A percentile compares a stretch with the other conserved stretches of the same genome.
These are phyloP conservation scores for Excoecaria agallocha DNA, from an alignment of 345 rosid genomes.

Conservation along the genomic window DNA sequence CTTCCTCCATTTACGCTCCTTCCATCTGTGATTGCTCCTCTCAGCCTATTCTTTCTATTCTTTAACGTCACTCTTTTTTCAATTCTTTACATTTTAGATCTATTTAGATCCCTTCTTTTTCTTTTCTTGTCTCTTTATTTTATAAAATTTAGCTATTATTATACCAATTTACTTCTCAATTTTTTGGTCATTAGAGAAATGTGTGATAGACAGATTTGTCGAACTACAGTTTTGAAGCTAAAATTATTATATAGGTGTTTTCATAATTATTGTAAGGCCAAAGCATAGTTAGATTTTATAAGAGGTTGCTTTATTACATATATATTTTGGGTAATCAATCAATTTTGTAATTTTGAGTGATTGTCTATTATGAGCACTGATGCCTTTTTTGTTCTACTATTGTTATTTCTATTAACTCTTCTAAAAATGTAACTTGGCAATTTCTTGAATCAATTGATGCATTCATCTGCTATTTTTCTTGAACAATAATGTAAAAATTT, in stretches of 20 bases:
- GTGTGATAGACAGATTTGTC: not conserved
- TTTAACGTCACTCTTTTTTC: constrained; percentile 44
- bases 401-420: not conserved
- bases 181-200: not conserved
- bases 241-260: not conserved
- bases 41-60: constrained; percentile 62
- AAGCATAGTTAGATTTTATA: not conserved
- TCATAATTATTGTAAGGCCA: not conserved
- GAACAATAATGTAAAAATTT: not conserved
- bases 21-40: constrained; percentile 85
- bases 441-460: not conserved
- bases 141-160: not conserved
- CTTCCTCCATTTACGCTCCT: constrained; percentile 46
- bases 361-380: not conserved
- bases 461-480: not conserved
- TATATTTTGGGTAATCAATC: not conserved
- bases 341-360: not conserved
- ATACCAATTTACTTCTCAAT: not conserved
- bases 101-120: constrained; percentile 9
- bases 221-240: too few relatives aligned
- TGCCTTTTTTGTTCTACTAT: not conserved
- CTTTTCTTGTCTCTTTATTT: not conserved
- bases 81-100: constrained; percentile 16
- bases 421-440: too few relatives aligned
- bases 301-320: not conserved